A percentile compares a stretch with the other conserved stretches of the same genome.
These are phyloP conservation scores for Coniochaeta pulveracea DNA, from an alignment of 2,329 filamentous ascomycete species.

Conservation along the genomic window DNA sequence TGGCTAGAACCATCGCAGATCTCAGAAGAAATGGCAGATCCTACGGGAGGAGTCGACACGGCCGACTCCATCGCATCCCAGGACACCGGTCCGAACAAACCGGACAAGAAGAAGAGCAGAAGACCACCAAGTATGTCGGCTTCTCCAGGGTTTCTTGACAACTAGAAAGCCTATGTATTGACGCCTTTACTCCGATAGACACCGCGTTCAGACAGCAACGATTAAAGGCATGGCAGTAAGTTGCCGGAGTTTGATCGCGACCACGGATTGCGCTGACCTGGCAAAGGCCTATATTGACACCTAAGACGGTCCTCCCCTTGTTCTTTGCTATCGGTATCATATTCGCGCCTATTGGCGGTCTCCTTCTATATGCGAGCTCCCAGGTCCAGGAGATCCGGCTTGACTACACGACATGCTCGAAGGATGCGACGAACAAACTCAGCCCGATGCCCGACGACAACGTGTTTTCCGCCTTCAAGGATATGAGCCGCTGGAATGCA, in stretches of 20 bases:
- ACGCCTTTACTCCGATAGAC: slow-evolving; percentile 40
- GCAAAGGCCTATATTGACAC: slow-evolving; percentile 22
- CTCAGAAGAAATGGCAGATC: slow-evolving; percentile 32
- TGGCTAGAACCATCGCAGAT: slow-evolving; percentile 2
- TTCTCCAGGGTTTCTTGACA: not conserved
- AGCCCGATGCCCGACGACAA: slow-evolving; percentile 41
- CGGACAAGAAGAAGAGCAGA: slow-evolving; percentile 81
- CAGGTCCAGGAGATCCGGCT: slow-evolving; percentile 85
- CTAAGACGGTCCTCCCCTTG: slow-evolving; percentile 65
- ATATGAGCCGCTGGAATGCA: slow-evolving; percentile 18
- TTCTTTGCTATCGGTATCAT: slow-evolving; percentile 88
- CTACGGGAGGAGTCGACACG: slow-evolving; percentile 29
- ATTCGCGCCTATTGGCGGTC: slow-evolving; percentile 83
- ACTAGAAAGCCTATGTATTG: not conserved
- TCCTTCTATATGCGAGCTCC: slow-evolving; percentile 70
- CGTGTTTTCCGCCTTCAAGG: slow-evolving; percentile 56
- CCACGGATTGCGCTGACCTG: slow-evolving; percentile 6
- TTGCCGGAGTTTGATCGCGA: slow-evolving; percentile 13
- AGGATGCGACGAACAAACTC: slow-evolving; percentile 38
- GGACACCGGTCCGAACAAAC: slow-evolving; percentile 34
- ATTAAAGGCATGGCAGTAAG: slow-evolving; percentile 96
- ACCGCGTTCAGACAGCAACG: slow-evolving; percentile 95
- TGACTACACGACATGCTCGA: slow-evolving; percentile 74
- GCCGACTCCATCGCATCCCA: slow-evolving; percentile 44
- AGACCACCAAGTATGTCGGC: slow-evolving; percentile 67